Base-by-base conservation (phyloP, 139 green algal species). In the Parachlorella kessleri region DNA sequence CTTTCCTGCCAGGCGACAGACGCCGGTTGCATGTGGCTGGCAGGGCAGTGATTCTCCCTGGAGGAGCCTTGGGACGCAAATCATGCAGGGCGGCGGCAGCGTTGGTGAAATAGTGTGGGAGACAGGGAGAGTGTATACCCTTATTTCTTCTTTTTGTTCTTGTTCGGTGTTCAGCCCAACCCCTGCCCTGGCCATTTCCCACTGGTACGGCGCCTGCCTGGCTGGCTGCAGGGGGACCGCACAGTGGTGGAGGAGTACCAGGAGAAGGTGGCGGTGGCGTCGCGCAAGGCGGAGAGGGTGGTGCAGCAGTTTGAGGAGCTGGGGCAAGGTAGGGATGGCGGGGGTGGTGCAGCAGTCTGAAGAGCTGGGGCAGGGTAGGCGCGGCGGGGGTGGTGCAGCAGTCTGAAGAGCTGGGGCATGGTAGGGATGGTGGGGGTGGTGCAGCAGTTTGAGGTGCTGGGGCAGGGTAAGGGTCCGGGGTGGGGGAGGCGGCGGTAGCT, bases 311-410 rank as follows among this genome's bases (percentile, higher is more conserved):
- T 96, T 81, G 85, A 96, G 75, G 80, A 90, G 30, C 48, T 89
- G 53, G 88, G 87, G 35, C 81, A 78, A 9, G 68, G 72, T 69
- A 64, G 42, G 65, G 18, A 33, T 81, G 32, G 83, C n/a, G 66
- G 64, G 76, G n/a, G 38, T 95, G 59, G 73, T 94, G 28, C 84
- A 85, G 53, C 79, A 88, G 79, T 89, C 95, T 81, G 85, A 96
- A 73, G 80, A 90, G 30, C 48, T 89, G 53, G 88, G 87, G 35
- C 81, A 78, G 7, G 68, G 72, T 69, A 64, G 42, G 65, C 9
- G 35, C 80, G 32, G 83, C n/a, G 66, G 64, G 76, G n/a, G 38
- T 95, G 59, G 73, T 94, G 28, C 84, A 85, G 53, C 79, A 88
- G 79, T 89, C 95, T 81, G 85, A 96, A 73, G 80, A 90, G 30